These are phyloP conservation scores for Neopestalotiopsis clavispora DNA, from an alignment of 2,329 filamentous ascomycete species.

Conservation along the genomic window DNA sequence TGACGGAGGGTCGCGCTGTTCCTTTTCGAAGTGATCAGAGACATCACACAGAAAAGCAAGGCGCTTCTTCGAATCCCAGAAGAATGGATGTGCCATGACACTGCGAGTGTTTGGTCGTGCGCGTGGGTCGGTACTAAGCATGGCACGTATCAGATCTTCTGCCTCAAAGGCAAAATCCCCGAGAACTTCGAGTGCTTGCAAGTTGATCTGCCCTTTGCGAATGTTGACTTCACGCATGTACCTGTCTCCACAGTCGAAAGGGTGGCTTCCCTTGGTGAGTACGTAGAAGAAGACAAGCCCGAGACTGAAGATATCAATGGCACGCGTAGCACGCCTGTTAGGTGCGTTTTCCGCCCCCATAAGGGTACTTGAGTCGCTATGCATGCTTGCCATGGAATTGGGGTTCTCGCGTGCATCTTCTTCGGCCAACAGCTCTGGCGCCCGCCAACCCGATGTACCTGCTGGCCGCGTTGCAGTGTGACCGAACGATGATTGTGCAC, in stretches of 20 bases:
- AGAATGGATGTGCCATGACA: slow-evolving; percentile 82
- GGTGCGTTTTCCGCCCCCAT: slow-evolving; percentile 61
- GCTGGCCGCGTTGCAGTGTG: slow-evolving; percentile 93
- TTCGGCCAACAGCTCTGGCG: slow-evolving; percentile 87
- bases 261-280: slow-evolving; percentile 89
- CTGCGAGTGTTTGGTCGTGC: slow-evolving; percentile 49
- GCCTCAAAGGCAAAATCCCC: slow-evolving; percentile 88
- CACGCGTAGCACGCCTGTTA: slow-evolving; percentile 85
- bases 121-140: slow-evolving; percentile 72
- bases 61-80: slow-evolving; percentile 90
- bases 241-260: slow-evolving; percentile 90
- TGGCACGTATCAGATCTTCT: slow-evolving; percentile 81
- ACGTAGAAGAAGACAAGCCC: slow-evolving; percentile 99
- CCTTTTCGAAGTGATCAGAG: slow-evolving; percentile 95
- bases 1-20: slow-evolving; percentile 82
- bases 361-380: slow-evolving; percentile 66
- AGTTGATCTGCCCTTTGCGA: slow-evolving; percentile 81
- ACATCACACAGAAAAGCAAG: slow-evolving; percentile 94
- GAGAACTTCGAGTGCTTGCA: slow-evolving; percentile 73
- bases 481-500: slow-evolving; percentile 91
- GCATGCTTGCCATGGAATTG: slow-evolving; percentile 54
- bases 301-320: slow-evolving; percentile 96
- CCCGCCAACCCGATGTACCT: slow-evolving; percentile 95
- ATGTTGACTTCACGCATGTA: slow-evolving; percentile 99
- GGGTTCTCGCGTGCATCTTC: slow-evolving; percentile 65